Evolutionary conservation across 768 basidiomycete genomes (phyloP), one percentile per base, ranked within the genome.

Genomic region (Kwoniella sp.): DNA sequence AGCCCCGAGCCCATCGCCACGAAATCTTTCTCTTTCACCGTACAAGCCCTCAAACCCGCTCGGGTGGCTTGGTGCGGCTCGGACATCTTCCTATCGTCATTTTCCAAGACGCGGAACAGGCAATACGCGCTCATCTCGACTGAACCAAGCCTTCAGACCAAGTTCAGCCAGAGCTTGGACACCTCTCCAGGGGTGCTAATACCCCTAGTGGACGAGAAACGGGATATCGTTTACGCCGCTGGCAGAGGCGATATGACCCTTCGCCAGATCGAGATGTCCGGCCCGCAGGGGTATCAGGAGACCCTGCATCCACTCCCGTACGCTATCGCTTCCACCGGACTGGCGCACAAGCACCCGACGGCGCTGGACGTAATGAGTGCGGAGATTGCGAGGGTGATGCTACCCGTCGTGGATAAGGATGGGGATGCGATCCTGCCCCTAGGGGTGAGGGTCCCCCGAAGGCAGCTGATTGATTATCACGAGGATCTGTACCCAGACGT

Each of bases 401-500:
- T 76, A 14, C 56, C 65, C 14, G 54, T 71, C 7, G 55, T 66
- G 31, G 64, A 67, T 37, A 65, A 67, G 37, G 70, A 70, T 45
- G 65, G 65, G 4, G 64, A 69, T 43, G 59, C 65, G 1, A 46
- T 77, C 28, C n/a, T 75, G 0, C 76, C 76, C 3, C 50, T 75
- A 0, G 47, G 67, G 1, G 54, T 75, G 38, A 56, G 50, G 34
- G 73, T 76, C 0, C 76, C 76, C 4, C 56, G 73, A 39, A 49
- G 73, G 48, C 71, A 73, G 41, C 63, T 75, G 39, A 63, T 77
- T 34, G 76, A 77, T 52, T 77, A 69, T 40, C 71, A 75, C 52
- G 49, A 62, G 7, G 74, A 75, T 27, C 50, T 75, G 25, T 75
- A 61, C 42, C 76, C 76, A 2, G 62, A 68, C 36, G 47, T 64